phyloP scores from a whole-genome alignment of 73 alveolate genomes.

The Blepharisma stoltei region DNA sequence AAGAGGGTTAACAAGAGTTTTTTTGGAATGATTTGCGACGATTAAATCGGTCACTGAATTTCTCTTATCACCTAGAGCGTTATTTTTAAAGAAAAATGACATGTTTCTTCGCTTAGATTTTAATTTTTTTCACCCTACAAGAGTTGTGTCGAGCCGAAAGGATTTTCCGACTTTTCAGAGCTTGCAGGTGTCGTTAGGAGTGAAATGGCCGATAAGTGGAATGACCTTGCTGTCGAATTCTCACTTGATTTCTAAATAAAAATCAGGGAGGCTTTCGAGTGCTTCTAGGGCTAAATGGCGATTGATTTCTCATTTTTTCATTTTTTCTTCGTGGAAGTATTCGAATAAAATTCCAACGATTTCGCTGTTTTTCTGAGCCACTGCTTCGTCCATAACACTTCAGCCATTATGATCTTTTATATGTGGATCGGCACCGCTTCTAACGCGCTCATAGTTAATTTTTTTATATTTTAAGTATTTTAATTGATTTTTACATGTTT shows the following conservation, averaged over 20 bases:
- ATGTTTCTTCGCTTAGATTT: conserved; percentile 19
- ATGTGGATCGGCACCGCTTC: conserved; percentile 8
- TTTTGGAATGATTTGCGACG: not conserved
- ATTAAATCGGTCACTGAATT: not conserved
- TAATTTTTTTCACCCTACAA: conserved; percentile 34
- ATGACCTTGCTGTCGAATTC: conserved; percentile 32
- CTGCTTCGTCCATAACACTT: conserved; percentile 8
- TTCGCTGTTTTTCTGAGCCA: not conserved
- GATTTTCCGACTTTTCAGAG: conserved; percentile 24
- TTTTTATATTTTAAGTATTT: no score
- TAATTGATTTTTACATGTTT: no score
- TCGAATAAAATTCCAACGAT: conserved; percentile 16
- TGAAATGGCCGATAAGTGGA: conserved; percentile 17
- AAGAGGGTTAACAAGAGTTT: conserved; percentile 1
- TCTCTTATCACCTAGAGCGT: not conserved
- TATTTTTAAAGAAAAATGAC: conserved; percentile 13
- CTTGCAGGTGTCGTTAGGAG: conserved; percentile 18
- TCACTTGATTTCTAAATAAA: conserved; percentile 24
- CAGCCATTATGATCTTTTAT: conserved; percentile 24
- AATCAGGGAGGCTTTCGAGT: conserved; percentile 9
- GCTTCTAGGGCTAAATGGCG: not conserved
- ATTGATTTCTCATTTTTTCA: not conserved
- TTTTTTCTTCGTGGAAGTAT: not conserved
- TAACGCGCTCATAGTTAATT: no score
- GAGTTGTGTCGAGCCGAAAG: conserved; percentile 26